A percentile compares a stretch with the other conserved stretches of the same genome.
Conservation (phyloP, 1,284 basidiomycete species). For the Porogramme epimiltina region DNA sequence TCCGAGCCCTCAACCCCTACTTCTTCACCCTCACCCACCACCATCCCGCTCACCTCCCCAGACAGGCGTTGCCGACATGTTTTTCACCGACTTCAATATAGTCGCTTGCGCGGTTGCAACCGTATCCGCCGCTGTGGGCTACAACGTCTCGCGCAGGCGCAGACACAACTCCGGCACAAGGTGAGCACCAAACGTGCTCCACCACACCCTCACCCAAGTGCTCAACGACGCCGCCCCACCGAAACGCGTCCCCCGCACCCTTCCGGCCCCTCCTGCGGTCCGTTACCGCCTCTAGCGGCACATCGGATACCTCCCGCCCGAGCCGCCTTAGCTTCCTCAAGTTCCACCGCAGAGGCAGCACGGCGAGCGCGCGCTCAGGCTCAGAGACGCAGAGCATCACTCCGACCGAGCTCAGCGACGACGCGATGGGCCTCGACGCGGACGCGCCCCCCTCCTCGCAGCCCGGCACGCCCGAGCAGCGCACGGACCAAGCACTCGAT, state of each 20-base stretch:
- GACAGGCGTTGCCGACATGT: slow-evolving; percentile 21
- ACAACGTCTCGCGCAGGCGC: slow-evolving; percentile 26
- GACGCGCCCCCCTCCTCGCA: slow-evolving; percentile 13
- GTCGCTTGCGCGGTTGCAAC: slow-evolving; percentile 33
- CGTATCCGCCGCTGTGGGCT: slow-evolving; percentile 32
- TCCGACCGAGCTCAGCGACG: slow-evolving; percentile 8
- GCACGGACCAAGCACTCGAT: not conserved
- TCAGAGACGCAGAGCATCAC: slow-evolving; percentile 1
- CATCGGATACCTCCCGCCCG: not conserved
- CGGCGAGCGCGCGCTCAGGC: slow-evolving; percentile 14
- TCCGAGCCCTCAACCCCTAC: not conserved
- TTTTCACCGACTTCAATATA: slow-evolving; percentile 32
- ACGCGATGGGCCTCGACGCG: slow-evolving; percentile 1
- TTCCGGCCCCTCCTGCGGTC: too few species aligned
- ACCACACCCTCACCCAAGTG: not conserved
- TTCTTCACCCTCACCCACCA: not conserved
- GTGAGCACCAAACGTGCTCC: slow-evolving; percentile 10
- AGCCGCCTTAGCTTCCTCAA: slow-evolving; percentile 13
- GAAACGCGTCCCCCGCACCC: too few species aligned
- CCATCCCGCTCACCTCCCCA: too few species aligned
- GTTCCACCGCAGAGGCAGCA: slow-evolving; percentile 20
- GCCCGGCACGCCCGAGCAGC: slow-evolving; percentile 13
- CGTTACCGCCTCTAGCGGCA: not conserved
- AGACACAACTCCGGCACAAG: slow-evolving; percentile 17
- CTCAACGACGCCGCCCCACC: too few species aligned